phyloP scores from a whole-genome alignment of 495 filamentous ascomycete species.

The Penicillium roqueforti region DNA sequence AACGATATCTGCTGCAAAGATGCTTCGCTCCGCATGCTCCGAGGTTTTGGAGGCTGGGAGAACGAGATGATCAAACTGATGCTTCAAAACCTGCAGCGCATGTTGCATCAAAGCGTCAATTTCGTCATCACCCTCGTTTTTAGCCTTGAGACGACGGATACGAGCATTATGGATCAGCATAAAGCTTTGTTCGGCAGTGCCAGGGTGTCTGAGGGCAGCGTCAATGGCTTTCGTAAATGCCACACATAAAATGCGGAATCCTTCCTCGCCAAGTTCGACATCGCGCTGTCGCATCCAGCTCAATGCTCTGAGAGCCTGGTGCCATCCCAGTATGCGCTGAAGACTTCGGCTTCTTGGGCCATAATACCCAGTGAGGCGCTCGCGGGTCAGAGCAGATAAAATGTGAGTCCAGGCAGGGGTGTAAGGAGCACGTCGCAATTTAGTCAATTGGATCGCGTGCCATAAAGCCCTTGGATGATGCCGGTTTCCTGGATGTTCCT shows the following conservation, averaged over 20 bases:
- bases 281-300: slow-evolving; percentile 37
- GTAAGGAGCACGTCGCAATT: slow-evolving; percentile 25
- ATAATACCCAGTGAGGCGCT: slow-evolving; percentile 17
- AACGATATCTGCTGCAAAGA: slow-evolving; percentile 10
- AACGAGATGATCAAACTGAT: slow-evolving; percentile 38
- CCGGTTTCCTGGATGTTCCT: slow-evolving; percentile 14
- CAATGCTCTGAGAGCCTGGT: slow-evolving; percentile 31
- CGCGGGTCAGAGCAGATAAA: slow-evolving; percentile 26
- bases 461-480: slow-evolving; percentile 32
- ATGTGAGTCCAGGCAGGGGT: slow-evolving; percentile 40
- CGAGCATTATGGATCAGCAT: slow-evolving; percentile 15
- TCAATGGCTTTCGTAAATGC: slow-evolving; percentile 41
- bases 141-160: slow-evolving; percentile 4
- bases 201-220: slow-evolving; percentile 25
- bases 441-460: slow-evolving; percentile 44
- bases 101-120: slow-evolving; percentile 31
- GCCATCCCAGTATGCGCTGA: slow-evolving; percentile 42
- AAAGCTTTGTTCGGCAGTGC: slow-evolving; percentile 25
- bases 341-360: slow-evolving; percentile 19
- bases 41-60: slow-evolving; percentile 26
- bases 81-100: slow-evolving; percentile 34
- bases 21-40: slow-evolving; percentile 21
- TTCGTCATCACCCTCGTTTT: slow-evolving; percentile 10
- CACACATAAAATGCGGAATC: slow-evolving; percentile 45
- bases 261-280: slow-evolving; percentile 37